phyloP scores from a whole-genome alignment of 192 early-diverging fungal genomes.

The Chytriomyces sp. region DNA sequence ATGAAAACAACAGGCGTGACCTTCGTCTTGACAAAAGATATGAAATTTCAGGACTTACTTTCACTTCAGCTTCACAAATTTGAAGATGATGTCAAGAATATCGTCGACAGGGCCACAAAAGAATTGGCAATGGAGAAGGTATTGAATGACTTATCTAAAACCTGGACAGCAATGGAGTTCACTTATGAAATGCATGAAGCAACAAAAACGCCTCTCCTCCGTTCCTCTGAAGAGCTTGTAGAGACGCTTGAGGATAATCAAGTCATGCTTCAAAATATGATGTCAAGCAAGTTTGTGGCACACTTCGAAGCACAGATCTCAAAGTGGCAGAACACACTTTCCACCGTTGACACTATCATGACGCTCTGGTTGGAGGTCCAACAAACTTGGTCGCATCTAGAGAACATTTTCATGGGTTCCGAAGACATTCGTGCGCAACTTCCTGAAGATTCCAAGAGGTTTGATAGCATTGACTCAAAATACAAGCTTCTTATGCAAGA shows the following conservation, averaged over 20 bases:
- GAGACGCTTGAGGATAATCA: constrained; percentile 71
- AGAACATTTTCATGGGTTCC: constrained; percentile 69
- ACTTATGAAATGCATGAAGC: constrained; percentile 65
- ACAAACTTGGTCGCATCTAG: constrained; percentile 67
- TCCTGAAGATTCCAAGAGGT: constrained; percentile 66
- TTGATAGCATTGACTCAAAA: constrained; percentile 60
- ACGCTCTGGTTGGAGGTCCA: constrained; percentile 68
- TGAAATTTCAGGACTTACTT: constrained; percentile 69
- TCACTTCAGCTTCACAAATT: constrained; percentile 65
- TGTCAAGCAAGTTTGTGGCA: constrained; percentile 65
- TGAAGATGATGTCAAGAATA: constrained; percentile 69
- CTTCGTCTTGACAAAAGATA: constrained; percentile 65
- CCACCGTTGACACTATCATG: constrained; percentile 60
- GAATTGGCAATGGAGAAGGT: constrained; percentile 70
- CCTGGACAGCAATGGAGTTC: constrained; percentile 66
- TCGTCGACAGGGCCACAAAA: constrained; percentile 67
- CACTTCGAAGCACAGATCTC: constrained; percentile 67
- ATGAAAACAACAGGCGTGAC: constrained; percentile 71
- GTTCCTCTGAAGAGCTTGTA: constrained; percentile 64
- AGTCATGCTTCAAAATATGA: constrained; percentile 72
- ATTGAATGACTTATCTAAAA: constrained; percentile 65
- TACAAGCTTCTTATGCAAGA: constrained; percentile 65
- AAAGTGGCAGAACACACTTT: constrained; percentile 65
- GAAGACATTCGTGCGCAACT: constrained; percentile 68
- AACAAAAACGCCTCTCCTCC: constrained; percentile 51